Evolutionary conservation across 495 filamentous ascomycete species (phyloP), one percentile per base, ranked within the genome.

Genomic region (Neurospora hispaniola): DNA sequence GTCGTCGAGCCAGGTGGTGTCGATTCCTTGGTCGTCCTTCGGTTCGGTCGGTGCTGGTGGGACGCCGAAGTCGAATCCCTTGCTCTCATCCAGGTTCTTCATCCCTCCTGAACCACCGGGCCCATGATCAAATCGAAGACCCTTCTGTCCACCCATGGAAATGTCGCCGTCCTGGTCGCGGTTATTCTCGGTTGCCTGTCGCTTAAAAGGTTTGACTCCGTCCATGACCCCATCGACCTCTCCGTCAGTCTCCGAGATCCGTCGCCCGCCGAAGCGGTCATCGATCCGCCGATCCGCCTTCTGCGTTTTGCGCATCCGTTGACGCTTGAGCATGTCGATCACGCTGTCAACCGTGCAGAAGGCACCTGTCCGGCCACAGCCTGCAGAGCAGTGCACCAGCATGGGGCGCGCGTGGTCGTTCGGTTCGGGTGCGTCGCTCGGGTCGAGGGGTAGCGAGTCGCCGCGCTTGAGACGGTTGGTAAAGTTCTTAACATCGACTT

Each of bases 341-440:
- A 98, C 96, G 70, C 90, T 94, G 78, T 98, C 96, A 39, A 98
- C 93, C 0, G 96, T 96, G 80, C 96, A 99, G 74, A 99, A 99
- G 0, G 96, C 93, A 5, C 96, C 96, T 0, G 96, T 99, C 6
- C 96, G 90, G 5, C 96, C 96, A 82, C 96, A 99, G 0, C 96
- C 96, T 3, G 96, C 96, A 72, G 92, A 94, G 83, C 96, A 99
- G 80, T 99, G 96, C 5, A 99, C 96, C 23, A 99, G 81, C 69
- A 97, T 87, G 18, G 96, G 94, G 46, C 93, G 83, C 10, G 83
- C 82, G 1, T 81, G 78, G 0, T 86, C 84, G 27, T 80, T 78
- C 0, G 81, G 73, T 69, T 92, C 89, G 1, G 90, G 87, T 16
- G 88, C 88, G 35, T 86, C 85, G 40, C 81, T 80, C 70, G 79